Percentiles rank a stretch among this genome's conserved stretches.
These are phyloP conservation scores for Suillus luteus DNA, from an alignment of 768 basidiomycete species.

Conservation along the genomic window DNA sequence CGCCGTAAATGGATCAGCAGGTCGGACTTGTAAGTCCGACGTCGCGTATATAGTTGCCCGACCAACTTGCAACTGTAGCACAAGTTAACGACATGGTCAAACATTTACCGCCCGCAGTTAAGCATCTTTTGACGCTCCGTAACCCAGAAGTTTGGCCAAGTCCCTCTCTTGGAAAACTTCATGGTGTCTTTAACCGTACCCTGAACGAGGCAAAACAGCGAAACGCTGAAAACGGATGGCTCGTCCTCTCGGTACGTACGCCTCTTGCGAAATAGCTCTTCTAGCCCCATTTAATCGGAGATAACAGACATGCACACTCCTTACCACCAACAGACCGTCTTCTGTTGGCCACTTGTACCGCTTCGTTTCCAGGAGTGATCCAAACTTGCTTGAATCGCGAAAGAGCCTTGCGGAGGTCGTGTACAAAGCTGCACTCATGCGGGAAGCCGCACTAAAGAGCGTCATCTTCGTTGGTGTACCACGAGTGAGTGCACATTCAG, in stretches of 20 bases:
- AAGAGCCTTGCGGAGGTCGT: constrained; percentile 55
- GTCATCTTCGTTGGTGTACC: constrained; percentile 88
- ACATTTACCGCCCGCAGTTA: constrained; percentile 64
- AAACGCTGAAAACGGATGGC: constrained; percentile 77
- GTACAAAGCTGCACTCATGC: constrained; percentile 79
- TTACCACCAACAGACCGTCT: constrained; percentile 81
- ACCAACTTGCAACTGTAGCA: not conserved
- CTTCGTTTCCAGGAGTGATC: constrained; percentile 61
- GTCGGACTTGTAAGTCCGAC: constrained; percentile 5
- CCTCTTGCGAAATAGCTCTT: constrained; percentile 20
- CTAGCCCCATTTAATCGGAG: constrained; percentile 33
- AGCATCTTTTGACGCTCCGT: constrained; percentile 69
- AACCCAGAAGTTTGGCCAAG: constrained; percentile 60
- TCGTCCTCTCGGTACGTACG: constrained; percentile 68
- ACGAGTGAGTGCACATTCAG: constrained; percentile 51
- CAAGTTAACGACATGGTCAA: constrained; percentile 33
- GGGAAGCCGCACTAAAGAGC: constrained; percentile 88
- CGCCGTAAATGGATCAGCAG: constrained; percentile 6
- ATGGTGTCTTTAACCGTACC: constrained; percentile 59
- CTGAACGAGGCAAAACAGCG: constrained; percentile 62
- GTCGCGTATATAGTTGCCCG: constrained; percentile 6
- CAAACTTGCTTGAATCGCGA: constrained; percentile 42
- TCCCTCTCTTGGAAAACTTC: constrained; percentile 55
- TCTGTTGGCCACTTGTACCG: constrained; percentile 80
- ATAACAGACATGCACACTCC: constrained; percentile 76